phyloP scores from a whole-genome alignment of 75 land plant species.

The Azolla pinnata region DNA sequence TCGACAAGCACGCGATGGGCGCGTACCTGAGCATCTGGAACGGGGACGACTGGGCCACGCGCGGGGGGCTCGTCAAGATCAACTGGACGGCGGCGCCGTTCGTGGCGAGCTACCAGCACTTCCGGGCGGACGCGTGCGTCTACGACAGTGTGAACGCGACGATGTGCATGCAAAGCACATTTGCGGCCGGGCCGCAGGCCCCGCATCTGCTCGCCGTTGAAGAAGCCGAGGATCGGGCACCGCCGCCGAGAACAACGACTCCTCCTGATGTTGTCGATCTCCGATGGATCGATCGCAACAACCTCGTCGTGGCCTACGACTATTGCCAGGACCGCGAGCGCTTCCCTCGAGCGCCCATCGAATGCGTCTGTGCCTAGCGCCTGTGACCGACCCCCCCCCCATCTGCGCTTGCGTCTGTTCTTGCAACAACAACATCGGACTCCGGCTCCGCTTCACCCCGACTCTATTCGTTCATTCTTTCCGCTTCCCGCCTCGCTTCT shows the following conservation, averaged over 20 bases:
- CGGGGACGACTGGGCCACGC: conserved; percentile 29
- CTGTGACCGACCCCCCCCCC: no score
- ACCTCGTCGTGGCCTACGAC: conserved; percentile 16
- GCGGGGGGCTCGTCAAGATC: conserved; percentile 19
- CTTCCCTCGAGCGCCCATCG: conserved; percentile 12
- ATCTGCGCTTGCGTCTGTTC: no score
- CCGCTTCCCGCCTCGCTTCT: no score
- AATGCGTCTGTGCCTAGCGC: no score
- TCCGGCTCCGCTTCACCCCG: no score
- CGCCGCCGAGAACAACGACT: no score
- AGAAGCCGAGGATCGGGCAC: no score
- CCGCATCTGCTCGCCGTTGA: not conserved
- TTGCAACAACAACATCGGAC: no score
- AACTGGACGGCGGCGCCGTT: conserved; percentile 25
- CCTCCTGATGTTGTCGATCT: no score
- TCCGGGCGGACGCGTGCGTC: conserved; percentile 12
- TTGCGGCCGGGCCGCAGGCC: not conserved
- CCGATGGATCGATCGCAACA: no score
- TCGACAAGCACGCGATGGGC: conserved; percentile 12
- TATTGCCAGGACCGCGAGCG: conserved; percentile 14
- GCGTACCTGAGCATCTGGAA: conserved; percentile 18
- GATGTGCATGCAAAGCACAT: not conserved
- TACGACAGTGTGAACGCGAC: not conserved
- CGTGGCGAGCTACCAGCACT: conserved; percentile 10
- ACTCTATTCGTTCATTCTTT: no score